Base-by-base conservation (phyloP, 148 eudicot genomes). In the Fallopia convolvulus region DNA sequence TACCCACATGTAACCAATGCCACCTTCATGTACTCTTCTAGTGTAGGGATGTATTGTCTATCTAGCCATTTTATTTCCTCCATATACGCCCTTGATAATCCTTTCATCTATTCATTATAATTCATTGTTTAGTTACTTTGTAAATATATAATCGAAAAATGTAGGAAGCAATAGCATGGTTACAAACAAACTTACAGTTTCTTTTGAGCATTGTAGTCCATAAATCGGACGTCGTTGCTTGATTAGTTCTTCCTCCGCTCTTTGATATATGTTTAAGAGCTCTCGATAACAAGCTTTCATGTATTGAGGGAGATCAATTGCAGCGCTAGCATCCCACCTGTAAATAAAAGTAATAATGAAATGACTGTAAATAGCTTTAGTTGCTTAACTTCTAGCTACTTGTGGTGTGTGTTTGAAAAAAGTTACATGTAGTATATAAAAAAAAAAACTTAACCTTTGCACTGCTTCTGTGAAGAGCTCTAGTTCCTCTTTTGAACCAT, bases 401-500 rank as follows among this genome's bases (percentile, higher is more conserved):
- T 8, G 39, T 42, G 6, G 10, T 36, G 39, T 33, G 39, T 33
- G 39, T 33, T 33, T 33, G 39, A 33, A 33, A 33, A 33, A 2
- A 33, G 14, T 47, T 11, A 9, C 50, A 9, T 47, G 14, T 47
- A 5, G 2, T 11, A 47, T 47, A 1, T 47, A 1, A 53, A 1
- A 1, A 55, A 55, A 49, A 26, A 30, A 8, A 75, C 6, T 2
- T 6, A 15, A 84, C 87, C 85, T 82, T 44, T 82, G 78, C n/a
- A 82, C 30, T 1, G 83, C 87, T 0, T 39, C 56, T 2, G 85
- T 85, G 50, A 85, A 85, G 6, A 79, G 79, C 47, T 81, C 23
- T 3, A 83, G 77, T 56, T 83, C 88, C 4, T 83, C 82, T n/a
- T 80, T 48, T 7, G 77, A 53, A 8, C 85, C 82, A 53, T 81